Evolutionary conservation across 345 rosid genomes (phyloP).

Genomic region (Brassica rapa): DNA sequence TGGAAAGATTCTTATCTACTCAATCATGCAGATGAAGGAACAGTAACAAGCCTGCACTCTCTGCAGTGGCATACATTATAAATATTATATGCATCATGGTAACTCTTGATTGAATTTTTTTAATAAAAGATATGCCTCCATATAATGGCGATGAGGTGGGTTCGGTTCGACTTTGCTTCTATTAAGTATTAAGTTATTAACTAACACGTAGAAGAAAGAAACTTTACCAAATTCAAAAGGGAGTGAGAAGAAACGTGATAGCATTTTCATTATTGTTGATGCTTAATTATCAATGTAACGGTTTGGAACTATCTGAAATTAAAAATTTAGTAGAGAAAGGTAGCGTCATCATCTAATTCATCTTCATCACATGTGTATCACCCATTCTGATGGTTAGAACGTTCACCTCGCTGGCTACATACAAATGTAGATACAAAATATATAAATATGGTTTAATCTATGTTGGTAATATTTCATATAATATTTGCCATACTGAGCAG

Average conservation of each 20-base stretch:
- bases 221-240: constrained; percentile 25
- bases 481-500: background rate
- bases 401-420: constrained; percentile 31
- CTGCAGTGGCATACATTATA: constrained; percentile 24
- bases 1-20: constrained; percentile 69
- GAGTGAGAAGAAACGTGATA: constrained; percentile 26
- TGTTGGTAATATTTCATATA: background rate
- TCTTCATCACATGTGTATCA: constrained; percentile 37
- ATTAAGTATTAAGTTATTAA: background rate
- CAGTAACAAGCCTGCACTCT: constrained; percentile 39
- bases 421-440: background rate
- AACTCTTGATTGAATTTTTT: constrained; percentile 10
- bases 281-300: background rate
- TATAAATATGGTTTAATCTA: constrained; percentile 4
- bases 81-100: constrained; percentile 10
- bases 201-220: constrained; percentile 6
- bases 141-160: constrained; percentile 37
- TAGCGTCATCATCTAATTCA: constrained; percentile 14
- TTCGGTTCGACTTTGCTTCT: background rate
- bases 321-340: background rate
- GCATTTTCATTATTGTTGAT: constrained; percentile 20
- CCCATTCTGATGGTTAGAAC: constrained; percentile 30
- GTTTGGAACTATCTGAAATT: constrained; percentile 38
- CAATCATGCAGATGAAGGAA: constrained; percentile 46
- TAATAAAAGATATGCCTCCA: background rate